A percentile compares a stretch with the other conserved stretches of the same genome.
Evolutionary conservation across 805 yeast genomes (phyloP).

Genomic region (Metschnikowia cubensis): DNA sequence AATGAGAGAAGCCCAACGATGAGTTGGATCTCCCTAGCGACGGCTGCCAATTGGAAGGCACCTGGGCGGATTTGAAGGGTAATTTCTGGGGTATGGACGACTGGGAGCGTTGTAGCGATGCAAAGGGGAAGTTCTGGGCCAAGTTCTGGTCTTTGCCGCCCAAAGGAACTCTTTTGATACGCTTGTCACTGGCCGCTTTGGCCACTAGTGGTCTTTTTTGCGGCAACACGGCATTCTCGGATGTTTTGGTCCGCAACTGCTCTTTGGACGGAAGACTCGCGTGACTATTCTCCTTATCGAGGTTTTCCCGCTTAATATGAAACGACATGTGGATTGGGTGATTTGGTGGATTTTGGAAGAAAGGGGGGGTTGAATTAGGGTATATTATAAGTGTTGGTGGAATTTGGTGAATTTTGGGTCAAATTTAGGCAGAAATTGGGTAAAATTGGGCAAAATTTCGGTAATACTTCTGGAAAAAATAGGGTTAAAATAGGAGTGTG

Average conservation of each 20-base stretch:
- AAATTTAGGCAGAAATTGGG: no score
- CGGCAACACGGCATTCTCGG: not conserved
- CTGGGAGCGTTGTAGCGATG: constrained; percentile 28
- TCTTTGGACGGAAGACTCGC: constrained; percentile 6
- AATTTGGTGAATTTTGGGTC: no score
- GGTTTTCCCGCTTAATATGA: constrained; percentile 1
- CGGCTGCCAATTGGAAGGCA: constrained; percentile 16
- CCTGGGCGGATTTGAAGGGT: not conserved
- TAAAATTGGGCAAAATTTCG: no score
- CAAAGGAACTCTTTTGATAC: constrained; percentile 29
- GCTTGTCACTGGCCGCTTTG: constrained; percentile 8
- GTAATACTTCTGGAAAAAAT: no score
- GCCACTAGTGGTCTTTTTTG: constrained; percentile 3
- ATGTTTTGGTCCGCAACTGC: not conserved
- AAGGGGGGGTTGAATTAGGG: no score
- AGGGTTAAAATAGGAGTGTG: no score
- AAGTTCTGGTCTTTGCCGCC: constrained; percentile 39
- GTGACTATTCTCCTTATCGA: constrained; percentile 14
- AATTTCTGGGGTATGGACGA: constrained; percentile 9
- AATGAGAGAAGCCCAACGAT: constrained; percentile 28
- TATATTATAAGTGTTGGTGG: no score
- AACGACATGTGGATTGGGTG: not conserved
- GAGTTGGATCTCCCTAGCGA: constrained; percentile 33
- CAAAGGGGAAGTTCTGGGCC: constrained; percentile 15
- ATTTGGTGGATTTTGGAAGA: no score